Evolutionary conservation across 208 protist species (phyloP).

Genomic region (Acanthamoeba quina): DNA sequence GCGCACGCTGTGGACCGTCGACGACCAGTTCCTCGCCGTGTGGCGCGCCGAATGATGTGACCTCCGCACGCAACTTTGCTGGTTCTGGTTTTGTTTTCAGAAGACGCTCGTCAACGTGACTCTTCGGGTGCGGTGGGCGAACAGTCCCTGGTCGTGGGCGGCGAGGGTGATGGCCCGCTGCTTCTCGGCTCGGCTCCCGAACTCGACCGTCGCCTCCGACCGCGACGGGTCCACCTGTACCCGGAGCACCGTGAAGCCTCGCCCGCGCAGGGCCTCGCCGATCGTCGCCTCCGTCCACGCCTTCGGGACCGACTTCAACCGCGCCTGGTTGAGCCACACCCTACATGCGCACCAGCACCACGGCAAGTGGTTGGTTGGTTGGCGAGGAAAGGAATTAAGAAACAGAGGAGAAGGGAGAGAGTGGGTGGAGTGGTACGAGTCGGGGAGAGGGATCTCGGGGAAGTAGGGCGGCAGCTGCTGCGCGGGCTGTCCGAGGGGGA

Average conservation of each 20-base stretch:
- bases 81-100: neutral
- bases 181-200: neutral
- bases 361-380: too few relatives aligned
- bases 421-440: neutral
- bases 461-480: neutral
- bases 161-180: neutral
- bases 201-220: neutral
- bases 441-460: neutral
- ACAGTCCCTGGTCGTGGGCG: neutral
- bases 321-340: neutral
- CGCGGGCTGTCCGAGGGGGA: neutral
- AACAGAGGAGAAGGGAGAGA: neutral
- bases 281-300: neutral
- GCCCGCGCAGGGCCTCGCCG: neutral
- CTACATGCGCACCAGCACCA: neutral
- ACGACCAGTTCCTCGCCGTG: conserved; percentile 40
- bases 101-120: neutral
- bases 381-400: too few relatives aligned
- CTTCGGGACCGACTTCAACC: neutral
- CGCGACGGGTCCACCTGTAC: neutral
- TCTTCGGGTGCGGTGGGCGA: neutral
- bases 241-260: neutral
- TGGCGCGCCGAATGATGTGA: conserved; percentile 30
- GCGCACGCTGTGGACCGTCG: conserved; percentile 61
- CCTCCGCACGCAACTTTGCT: neutral